phyloP scores from a whole-genome alignment of 1,284 basidiomycete genomes.

The Melampsora larici-populina region DNA sequence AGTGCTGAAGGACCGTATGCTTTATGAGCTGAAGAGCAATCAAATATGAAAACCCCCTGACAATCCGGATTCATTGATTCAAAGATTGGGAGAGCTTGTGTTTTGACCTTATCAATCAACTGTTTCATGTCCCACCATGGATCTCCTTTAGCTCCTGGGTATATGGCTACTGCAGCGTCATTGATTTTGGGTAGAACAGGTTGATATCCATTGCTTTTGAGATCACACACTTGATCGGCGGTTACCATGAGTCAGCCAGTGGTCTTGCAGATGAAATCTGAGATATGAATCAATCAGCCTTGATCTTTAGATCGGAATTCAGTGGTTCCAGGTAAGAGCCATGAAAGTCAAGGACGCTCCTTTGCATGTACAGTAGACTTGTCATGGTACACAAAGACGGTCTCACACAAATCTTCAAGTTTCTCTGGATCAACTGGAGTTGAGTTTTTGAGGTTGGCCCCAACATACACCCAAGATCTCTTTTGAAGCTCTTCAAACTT shows the following conservation, averaged over 20 bases:
- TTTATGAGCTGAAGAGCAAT: neutral
- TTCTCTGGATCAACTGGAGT: neutral
- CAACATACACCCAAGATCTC: neutral
- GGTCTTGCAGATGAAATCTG: neutral
- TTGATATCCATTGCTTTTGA: neutral
- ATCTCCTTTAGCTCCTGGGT: slow-evolving; percentile 1
- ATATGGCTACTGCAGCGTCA: neutral
- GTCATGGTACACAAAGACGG: slow-evolving; percentile 2
- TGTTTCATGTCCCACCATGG: too few species aligned
- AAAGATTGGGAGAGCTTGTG: slow-evolving; percentile 2
- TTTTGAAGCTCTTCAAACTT: neutral
- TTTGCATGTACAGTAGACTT: too few species aligned
- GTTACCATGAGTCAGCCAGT: neutral
- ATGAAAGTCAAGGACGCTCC: neutral
- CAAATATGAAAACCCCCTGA: slow-evolving; percentile 8
- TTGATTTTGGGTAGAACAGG: neutral
- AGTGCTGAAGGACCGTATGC: slow-evolving; percentile 1
- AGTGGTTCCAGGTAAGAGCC: neutral
- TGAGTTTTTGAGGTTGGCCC: neutral
- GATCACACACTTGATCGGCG: neutral
- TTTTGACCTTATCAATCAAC: slow-evolving; percentile 1
- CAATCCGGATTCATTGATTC: neutral
- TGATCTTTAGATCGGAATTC: too few species aligned
- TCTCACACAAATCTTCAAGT: neutral
- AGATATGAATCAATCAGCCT: slow-evolving; percentile 12